These are phyloP conservation scores for Aphanomyces cochlioides DNA, from an alignment of 352 stramenopile genomes.

Conservation along the genomic window DNA sequence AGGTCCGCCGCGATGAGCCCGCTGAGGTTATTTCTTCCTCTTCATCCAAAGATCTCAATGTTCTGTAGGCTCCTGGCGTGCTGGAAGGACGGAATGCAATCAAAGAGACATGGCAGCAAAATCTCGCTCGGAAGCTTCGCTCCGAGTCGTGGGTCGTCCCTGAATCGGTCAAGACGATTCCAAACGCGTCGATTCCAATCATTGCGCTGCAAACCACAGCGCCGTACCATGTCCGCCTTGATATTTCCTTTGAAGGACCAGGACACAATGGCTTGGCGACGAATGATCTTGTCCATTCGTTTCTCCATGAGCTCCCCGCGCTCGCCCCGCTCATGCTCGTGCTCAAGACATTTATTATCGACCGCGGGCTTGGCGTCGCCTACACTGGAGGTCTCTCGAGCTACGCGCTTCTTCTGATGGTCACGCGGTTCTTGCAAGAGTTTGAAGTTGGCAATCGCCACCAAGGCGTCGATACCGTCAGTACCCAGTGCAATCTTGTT, in stretches of 20 bases:
- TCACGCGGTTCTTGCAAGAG: slow-evolving; percentile 91
- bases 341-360: slow-evolving; percentile 92
- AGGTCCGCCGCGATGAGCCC: slow-evolving; percentile 92
- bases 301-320: slow-evolving; percentile 92
- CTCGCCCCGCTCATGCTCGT: slow-evolving; percentile 95
- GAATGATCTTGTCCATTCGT: slow-evolving; percentile 89
- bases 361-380: slow-evolving; percentile 90
- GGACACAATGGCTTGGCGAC: slow-evolving; percentile 95
- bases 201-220: slow-evolving; percentile 91
- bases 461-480: slow-evolving; percentile 37
- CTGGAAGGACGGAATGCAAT: slow-evolving; percentile 98
- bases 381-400: slow-evolving; percentile 97
- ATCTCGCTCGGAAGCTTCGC: slow-evolving; percentile 93
- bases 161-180: slow-evolving; percentile 95
- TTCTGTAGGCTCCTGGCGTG: slow-evolving; percentile 80
- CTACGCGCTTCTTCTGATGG: slow-evolving; percentile 94
- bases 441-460: slow-evolving; percentile 42
- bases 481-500: slow-evolving; percentile 46
- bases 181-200: slow-evolving; percentile 95
- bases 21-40: slow-evolving; percentile 48
- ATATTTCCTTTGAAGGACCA: slow-evolving; percentile 96
- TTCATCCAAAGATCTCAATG: background rate
- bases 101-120: slow-evolving; percentile 97
- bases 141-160: slow-evolving; percentile 89
- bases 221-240: slow-evolving; percentile 82